Evolutionary conservation across 495 filamentous ascomycete species (phyloP).

Genomic region (Penicillium coprophilum): DNA sequence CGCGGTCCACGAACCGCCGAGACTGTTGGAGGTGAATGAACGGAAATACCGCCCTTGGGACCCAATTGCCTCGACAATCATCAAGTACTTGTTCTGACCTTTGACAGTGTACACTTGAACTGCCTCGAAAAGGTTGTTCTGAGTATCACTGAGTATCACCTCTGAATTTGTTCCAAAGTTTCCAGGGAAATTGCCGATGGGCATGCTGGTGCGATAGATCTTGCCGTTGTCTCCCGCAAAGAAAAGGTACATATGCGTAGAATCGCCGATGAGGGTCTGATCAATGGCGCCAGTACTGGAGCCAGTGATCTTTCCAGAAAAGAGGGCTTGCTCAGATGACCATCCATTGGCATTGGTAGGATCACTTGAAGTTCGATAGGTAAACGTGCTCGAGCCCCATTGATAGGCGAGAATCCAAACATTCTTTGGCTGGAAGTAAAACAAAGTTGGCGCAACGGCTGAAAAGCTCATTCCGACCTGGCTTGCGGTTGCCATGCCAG

Average conservation of each 20-base stretch:
- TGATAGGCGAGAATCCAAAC: slow-evolving; percentile 63
- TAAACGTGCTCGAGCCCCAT: slow-evolving; percentile 58
- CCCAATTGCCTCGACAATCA: slow-evolving; percentile 64
- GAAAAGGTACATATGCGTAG: slow-evolving; percentile 60
- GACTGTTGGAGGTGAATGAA: slow-evolving; percentile 56
- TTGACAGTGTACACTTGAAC: slow-evolving; percentile 61
- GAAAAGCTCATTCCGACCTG: slow-evolving; percentile 49
- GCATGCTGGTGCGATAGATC: slow-evolving; percentile 61
- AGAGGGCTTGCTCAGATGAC: slow-evolving; percentile 54
- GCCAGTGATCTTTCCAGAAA: slow-evolving; percentile 51
- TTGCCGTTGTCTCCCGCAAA: slow-evolving; percentile 65
- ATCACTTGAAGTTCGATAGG: slow-evolving; percentile 58
- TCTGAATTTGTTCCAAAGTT: slow-evolving; percentile 52
- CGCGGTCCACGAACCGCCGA: slow-evolving; percentile 54
- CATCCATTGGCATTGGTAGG: slow-evolving; percentile 57
- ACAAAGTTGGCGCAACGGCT: slow-evolving; percentile 61
- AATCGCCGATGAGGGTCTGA: slow-evolving; percentile 50
- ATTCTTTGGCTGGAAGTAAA: slow-evolving; percentile 60
- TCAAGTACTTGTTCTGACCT: slow-evolving; percentile 54
- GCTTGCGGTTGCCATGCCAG: slow-evolving; percentile 51
- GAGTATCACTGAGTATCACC: slow-evolving; percentile 50
- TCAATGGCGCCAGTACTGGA: slow-evolving; percentile 55
- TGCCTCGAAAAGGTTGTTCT: slow-evolving; percentile 60
- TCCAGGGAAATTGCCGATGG: slow-evolving; percentile 58
- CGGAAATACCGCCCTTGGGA: slow-evolving; percentile 61